Evolutionary conservation across 2,329 filamentous ascomycete species (phyloP), one percentile per base, ranked within the genome.

Genomic region (Cadophora sp.): DNA sequence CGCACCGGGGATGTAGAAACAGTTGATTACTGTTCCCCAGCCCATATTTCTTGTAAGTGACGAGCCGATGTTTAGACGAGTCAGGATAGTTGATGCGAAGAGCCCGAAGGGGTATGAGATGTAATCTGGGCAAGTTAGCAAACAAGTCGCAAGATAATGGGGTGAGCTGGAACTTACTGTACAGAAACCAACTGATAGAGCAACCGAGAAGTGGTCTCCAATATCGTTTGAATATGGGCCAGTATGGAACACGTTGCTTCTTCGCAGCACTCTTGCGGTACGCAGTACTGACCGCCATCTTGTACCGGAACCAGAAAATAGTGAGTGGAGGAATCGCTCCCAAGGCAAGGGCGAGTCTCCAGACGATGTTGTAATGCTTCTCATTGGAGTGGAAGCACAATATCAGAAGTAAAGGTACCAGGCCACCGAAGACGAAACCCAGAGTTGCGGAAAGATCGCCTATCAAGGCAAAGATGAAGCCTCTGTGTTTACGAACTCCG

Each of bases 381-480:
- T 84, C 79, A 16, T 81, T 77, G 5, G 84, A 82, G 70, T 83
- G 85, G 0, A 85, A 79, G 0, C 59, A 62, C 16, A 62, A 24
- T 19, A 62, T 62, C 9, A 87, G 75, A 31, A 65, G 55, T 9
- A 87, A 74, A 1, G 85, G 83, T 0, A 86, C 81, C 0, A 86
- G 74, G 0, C 82, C 82, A 5, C 80, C 82, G 73, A 81, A 84
- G 4, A 85, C 81, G 69, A 85, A 86, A 0, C 85, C 85, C 11
- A 87, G 75, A 1, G 81, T 82, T 1, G 81, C 79, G 0, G 85
- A 83, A 6, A 87, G 76, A 71, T 87, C 83, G 1, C 82, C 81
- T 14, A 86, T 79, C 79, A 87, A 81, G n/a, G 85, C 84, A 66
- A 88, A 86, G 74, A 87, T 83, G 76, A 87, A 85, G 3, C 86